Evolutionary conservation across 805 yeast genomes (phyloP), one percentile per base, ranked within the genome.

Genomic region (Groenewaldozyma salmanticensis): DNA sequence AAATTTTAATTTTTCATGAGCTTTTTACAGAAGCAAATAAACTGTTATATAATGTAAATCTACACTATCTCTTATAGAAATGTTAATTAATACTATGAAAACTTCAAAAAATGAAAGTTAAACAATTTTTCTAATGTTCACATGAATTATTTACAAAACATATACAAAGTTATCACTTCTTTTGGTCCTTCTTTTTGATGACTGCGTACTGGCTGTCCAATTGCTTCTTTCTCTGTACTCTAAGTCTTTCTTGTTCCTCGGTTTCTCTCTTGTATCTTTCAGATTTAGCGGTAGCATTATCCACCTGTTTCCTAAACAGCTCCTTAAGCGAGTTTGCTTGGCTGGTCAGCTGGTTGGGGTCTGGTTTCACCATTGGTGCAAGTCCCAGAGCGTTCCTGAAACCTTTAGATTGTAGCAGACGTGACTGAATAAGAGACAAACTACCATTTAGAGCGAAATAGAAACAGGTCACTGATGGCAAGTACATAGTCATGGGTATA

Each of bases 401-500:
- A 42, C 61, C 50, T 40, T 71, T 62, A 46, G 68, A 72, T 59
- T 81, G 77, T 53, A 92, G 68, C 19, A 81, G 52, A 38, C 73
- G 56, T 7, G 90, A 75, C 66, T 90, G 97, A 16, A 74, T 36
- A 38, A 83, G 72, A 1, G 96, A 82, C 52, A 75, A 75, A 11
- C 77, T 49, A 43, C 95, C 84, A 58, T 87, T 86, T 29, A 82
- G 77, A 4, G 90, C 79, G 61, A 90, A 85, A 59, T 88, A 92
- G 38, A 86, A 68, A 48, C 88, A 79, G 27, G 87, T 86, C 31
- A 83, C 94, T 1, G 95, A 75, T 1, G 95, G 80, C 55, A 90
- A 71, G 40, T 79, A 72, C 81, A 82, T 83, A 3, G 96, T 90
- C 51, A 90, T 76, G n/a, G 88, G 77, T 46, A 90, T 79, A 3